These are phyloP conservation scores for Hypoxylon perforatum DNA, from an alignment of 495 filamentous ascomycete species.

Conservation along the genomic window DNA sequence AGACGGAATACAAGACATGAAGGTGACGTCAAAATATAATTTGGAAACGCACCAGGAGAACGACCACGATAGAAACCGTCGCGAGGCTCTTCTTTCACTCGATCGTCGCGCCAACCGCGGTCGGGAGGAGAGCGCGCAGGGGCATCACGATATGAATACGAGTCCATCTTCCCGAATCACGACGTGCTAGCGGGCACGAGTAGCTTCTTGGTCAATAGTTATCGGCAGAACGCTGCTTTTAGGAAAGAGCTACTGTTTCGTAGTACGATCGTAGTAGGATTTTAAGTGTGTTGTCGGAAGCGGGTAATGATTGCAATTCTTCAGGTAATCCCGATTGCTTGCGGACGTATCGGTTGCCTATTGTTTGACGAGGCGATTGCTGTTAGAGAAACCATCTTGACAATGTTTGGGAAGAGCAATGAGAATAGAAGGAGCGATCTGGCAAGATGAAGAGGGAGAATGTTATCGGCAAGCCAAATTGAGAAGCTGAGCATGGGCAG, in stretches of 20 bases:
- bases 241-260: neutral
- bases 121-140: constrained; percentile 62
- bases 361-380: constrained; percentile 63
- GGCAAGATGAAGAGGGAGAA: constrained; percentile 37
- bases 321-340: constrained; percentile 43
- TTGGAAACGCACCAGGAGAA: constrained; percentile 64
- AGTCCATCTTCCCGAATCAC: constrained; percentile 52
- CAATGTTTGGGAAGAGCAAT: constrained; percentile 45
- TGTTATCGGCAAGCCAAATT: constrained; percentile 48
- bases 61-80: constrained; percentile 66
- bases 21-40: constrained; percentile 26
- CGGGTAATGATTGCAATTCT: constrained; percentile 34
- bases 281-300: constrained; percentile 18
- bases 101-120: constrained; percentile 64
- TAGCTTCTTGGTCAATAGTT: neutral
- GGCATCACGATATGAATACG: constrained; percentile 56
- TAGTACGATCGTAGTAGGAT: constrained; percentile 11
- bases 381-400: constrained; percentile 61
- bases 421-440: constrained; percentile 42
- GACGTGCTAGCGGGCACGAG: neutral
- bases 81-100: constrained; percentile 59
- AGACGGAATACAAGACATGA: constrained; percentile 8
- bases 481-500: constrained; percentile 47
- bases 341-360: constrained; percentile 45
- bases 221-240: neutral